Percentiles rank a stretch among this genome's conserved stretches.
These are phyloP conservation scores for Xylaria sp. DNA, from an alignment of 2,329 filamentous ascomycete species.

Conservation along the genomic window DNA sequence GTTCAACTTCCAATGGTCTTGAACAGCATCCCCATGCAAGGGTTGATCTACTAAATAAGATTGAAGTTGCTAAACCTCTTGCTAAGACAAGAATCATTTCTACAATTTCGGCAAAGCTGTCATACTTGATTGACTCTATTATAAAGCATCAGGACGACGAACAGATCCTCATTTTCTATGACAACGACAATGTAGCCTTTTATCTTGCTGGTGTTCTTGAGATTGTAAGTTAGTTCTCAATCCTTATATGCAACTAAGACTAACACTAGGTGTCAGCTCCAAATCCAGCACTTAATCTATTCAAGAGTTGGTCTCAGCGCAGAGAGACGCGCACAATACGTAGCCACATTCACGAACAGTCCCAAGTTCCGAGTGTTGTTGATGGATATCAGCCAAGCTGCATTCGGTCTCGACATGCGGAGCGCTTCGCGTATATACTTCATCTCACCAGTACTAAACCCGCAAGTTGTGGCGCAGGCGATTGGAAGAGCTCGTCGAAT, in stretches of 20 bases:
- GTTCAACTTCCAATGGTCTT: constrained; percentile 22
- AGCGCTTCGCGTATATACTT: constrained; percentile 89
- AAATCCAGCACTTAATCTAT: constrained; percentile 73
- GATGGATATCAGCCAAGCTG: constrained; percentile 91
- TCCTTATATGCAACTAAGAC: neutral
- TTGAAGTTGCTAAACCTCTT: constrained; percentile 62
- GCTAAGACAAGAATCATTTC: constrained; percentile 73
- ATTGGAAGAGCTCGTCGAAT: constrained; percentile 91
- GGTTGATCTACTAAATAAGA: constrained; percentile 53
- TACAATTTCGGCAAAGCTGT: constrained; percentile 86
- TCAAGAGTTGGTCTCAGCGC: constrained; percentile 68
- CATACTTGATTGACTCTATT: constrained; percentile 82
- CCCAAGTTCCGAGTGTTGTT: constrained; percentile 77
- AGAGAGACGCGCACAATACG: constrained; percentile 75
- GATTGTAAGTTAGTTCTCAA: constrained; percentile 57
- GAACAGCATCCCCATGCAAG: constrained; percentile 20
- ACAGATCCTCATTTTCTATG: constrained; percentile 94
- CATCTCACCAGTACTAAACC: constrained; percentile 86
- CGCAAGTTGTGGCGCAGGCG: constrained; percentile 86
- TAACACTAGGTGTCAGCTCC: constrained; percentile 53
- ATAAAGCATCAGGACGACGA: constrained; percentile 73
- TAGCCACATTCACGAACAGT: constrained; percentile 79
- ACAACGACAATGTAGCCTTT: constrained; percentile 85
- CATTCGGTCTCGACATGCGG: constrained; percentile 86
- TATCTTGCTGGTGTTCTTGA: constrained; percentile 88